Base-by-base conservation (phyloP, 2,329 filamentous ascomycete species). In the Pyrenochaeta sp. region DNA sequence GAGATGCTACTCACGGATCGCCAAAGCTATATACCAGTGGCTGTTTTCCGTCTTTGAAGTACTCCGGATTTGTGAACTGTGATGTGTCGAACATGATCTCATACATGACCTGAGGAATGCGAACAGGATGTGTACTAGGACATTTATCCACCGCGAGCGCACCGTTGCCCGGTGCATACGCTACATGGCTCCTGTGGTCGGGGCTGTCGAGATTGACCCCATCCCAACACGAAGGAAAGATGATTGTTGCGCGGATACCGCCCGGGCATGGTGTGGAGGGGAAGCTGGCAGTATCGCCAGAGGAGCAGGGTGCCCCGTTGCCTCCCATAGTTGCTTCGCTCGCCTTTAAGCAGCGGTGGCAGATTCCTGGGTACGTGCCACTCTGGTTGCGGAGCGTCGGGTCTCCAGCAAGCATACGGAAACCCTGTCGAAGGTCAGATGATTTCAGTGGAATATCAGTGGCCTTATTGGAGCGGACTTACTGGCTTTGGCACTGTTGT, bases 381-480 rank as follows among this genome's bases (percentile, higher is more conserved):
- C 4, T 24, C 28, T 45, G 28, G 43, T 10, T 19, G 39, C n/a
- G 39, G 22, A 42, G 39, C 6, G 39, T 30, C 28, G 28, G 39
- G 51, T 82, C 79, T 5, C 80, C 80, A 1, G 78, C 73, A 13
- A 82, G 77, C 80, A 82, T 82, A 37, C 80, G 78, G 75, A 82
- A 82, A 2, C 80, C 78, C 77, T 79, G 9, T 30, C 9, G 28
- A 5, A 30, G 28, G 28, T 30, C 9, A 30, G 28, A 9, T 9
- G 5, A 30, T 30, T 30, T 30, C 28, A 30, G 9, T 30, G 28
- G 28, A 30, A 9, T 5, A 30, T 30, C 28, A 30, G 9, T 30
- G 19, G 19, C 19, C 19, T 19, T 19, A 19, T 19, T 19, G 19
- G 19, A 19, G 19, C 9, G 9, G 28, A 30, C 28, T 49, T 9